Conservation (phyloP, 2,329 filamentous ascomycete species). For the Aspergillus udagawae region DNA sequence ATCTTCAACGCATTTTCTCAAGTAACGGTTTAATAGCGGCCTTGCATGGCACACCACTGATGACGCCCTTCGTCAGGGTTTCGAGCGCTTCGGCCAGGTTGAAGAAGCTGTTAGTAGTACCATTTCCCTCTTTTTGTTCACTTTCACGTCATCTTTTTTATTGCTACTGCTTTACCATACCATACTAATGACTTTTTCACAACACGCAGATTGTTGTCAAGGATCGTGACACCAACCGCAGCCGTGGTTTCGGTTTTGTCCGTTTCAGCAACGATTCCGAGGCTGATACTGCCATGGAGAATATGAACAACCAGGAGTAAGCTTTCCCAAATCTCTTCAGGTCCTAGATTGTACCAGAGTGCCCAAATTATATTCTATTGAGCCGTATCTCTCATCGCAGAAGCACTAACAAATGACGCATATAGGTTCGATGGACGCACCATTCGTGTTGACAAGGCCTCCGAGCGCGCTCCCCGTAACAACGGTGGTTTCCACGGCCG, state of each 20-base stretch:
- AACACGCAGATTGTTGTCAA: conserved; percentile 81
- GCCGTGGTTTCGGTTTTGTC: conserved; percentile 96
- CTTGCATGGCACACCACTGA: conserved; percentile 99
- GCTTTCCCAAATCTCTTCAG: conserved; percentile 29
- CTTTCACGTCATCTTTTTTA: conserved; percentile 1
- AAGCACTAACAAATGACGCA: conserved; percentile 11
- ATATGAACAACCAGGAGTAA: conserved; percentile 63
- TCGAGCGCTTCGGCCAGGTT: conserved; percentile 83
- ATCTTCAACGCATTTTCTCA: conserved; percentile 13
- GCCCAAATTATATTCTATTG: conserved; percentile 5
- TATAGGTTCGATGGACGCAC: conserved; percentile 84
- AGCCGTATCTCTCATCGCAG: conserved; percentile 9
- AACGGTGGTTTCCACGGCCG: conserved; percentile 46
- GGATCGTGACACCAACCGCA: conserved; percentile 93
- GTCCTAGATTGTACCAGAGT: not conserved
- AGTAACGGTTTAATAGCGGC: conserved; percentile 57
- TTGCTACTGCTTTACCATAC: not conserved
- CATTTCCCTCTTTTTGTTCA: conserved; percentile 7
- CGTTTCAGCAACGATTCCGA: conserved; percentile 60
- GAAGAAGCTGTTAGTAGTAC: conserved; percentile 82
- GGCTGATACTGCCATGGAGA: conserved; percentile 39
- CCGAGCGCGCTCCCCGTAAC: conserved; percentile 66
- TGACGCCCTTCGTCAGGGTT: conserved; percentile 78
- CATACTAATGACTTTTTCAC: conserved; percentile 9
- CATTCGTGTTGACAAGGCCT: conserved; percentile 94